These are phyloP conservation scores for Moesziomyces sp. DNA, from an alignment of 1,284 basidiomycete genomes.

Conservation along the genomic window DNA sequence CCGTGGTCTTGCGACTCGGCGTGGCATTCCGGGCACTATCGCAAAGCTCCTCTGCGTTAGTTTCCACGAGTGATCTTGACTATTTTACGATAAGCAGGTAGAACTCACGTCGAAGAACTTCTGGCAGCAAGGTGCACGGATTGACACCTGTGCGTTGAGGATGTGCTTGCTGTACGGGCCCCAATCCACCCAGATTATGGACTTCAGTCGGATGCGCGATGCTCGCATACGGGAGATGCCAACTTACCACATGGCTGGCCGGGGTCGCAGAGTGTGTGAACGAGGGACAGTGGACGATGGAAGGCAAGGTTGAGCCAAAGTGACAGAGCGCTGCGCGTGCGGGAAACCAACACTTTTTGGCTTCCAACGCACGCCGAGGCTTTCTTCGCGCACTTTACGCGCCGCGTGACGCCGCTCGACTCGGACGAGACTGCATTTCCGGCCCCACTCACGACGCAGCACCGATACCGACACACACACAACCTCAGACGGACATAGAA, in stretches of 20 bases:
- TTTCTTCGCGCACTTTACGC: neutral
- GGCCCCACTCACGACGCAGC: no score
- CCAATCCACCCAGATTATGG: neutral
- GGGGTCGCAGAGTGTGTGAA: neutral
- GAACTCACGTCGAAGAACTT: constrained; percentile 67
- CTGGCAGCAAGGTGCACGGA: constrained; percentile 66
- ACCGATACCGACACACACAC: neutral
- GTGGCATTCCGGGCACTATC: constrained; percentile 88
- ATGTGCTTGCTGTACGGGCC: constrained; percentile 68
- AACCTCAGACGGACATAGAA: neutral
- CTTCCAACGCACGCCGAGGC: neutral
- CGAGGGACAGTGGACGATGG: neutral
- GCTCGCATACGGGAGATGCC: neutral
- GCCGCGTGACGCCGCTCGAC: neutral
- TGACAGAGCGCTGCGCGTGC: neutral
- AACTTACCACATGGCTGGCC: constrained; percentile 25
- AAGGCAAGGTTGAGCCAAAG: neutral
- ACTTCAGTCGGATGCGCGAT: neutral
- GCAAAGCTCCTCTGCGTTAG: no score
- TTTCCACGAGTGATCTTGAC: no score
- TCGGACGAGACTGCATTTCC: neutral
- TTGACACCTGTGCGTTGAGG: constrained; percentile 66
- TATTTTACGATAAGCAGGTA: no score
- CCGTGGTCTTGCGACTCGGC: constrained; percentile 81
- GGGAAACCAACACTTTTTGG: neutral